Evolutionary conservation across 345 rosid genomes (phyloP).

Genomic region (Bruguiera parviflora): DNA sequence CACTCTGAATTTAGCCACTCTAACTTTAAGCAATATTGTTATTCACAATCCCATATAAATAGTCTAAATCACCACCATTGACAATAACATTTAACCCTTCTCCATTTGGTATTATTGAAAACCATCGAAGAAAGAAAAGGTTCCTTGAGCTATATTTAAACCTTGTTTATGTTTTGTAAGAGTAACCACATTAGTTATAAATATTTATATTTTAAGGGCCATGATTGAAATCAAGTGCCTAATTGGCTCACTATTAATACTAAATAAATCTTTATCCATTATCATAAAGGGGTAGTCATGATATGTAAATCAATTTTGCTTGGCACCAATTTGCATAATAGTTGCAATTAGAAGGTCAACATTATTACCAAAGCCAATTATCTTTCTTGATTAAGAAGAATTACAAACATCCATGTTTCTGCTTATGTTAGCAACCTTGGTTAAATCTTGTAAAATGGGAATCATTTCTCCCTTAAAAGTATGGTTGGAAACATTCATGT

Average conservation of each 20-base stretch:
- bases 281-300: slow-evolving; percentile 8
- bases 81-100: background rate
- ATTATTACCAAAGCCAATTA: background rate
- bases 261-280: background rate
- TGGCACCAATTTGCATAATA: slow-evolving; percentile 3
- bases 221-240: background rate
- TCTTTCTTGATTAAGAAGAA: background rate
- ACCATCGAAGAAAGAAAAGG: background rate
- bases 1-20: background rate
- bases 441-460: too few relatives aligned
- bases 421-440: background rate
- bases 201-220: background rate
- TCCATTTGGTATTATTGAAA: background rate
- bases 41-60: background rate
- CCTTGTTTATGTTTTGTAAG: background rate
- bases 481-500: background rate
- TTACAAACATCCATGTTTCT: background rate
- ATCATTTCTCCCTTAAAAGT: background rate
- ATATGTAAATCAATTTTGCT: slow-evolving; percentile 1
- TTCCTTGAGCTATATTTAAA: background rate
- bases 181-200: background rate
- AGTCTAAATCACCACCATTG: background rate
- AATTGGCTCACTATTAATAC: background rate
- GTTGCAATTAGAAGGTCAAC: slow-evolving; percentile 16
- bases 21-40: background rate